Base-by-base conservation (phyloP, 192 early-diverging fungal genomes). In the Coemansia sp. region DNA sequence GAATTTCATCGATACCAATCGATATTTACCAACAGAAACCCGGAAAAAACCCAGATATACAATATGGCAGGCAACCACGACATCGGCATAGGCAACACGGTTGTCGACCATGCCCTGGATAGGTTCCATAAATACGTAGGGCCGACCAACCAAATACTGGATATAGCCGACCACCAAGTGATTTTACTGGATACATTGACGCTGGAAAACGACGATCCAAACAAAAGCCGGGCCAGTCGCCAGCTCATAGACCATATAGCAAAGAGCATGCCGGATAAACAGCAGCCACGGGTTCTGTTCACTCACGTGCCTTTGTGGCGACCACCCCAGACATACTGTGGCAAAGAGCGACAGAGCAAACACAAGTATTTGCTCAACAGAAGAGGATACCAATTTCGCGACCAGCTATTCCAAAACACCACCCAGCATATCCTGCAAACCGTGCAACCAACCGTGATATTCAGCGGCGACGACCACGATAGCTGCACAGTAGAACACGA, bases 381-480 rank as follows among this genome's bases (percentile, higher is more conserved):
- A 1, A 33, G 42, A 10, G 96, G 94, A 0, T 89, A 92, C 62
- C 96, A 98, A 69, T 98, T 94, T 75, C 91, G 93, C 61, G 94
- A 96, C 68, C 83, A 96, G 69, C 76, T 98, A 7, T 73, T 71
- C 10, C 62, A 82, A 18, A 62, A 77, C 12, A 75, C 92, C 0
- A 85, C 92, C 0, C 56, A 69, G 7, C 30, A 80, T 17, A 84
- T 98, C 20, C 64, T 96, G 14, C 60, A 78, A 0, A 68, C 49
- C 0, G 77, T 94, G 20, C 67, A 86, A 40, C 94, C 96, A 0
- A 65, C 70, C 0, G 76, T 90, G 1, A 82, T 96, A 3, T 90
- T 96, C 51, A 93, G 90, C 66, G 96, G 94, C 18, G 94, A 98
- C 65, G 94, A 98, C 69, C 96, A 98, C 60, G 96, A 98, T 66